Evolutionary conservation across 2,329 filamentous ascomycete species (phyloP), one percentile per base, ranked within the genome.

Genomic region (Colletotrichum lentis): DNA sequence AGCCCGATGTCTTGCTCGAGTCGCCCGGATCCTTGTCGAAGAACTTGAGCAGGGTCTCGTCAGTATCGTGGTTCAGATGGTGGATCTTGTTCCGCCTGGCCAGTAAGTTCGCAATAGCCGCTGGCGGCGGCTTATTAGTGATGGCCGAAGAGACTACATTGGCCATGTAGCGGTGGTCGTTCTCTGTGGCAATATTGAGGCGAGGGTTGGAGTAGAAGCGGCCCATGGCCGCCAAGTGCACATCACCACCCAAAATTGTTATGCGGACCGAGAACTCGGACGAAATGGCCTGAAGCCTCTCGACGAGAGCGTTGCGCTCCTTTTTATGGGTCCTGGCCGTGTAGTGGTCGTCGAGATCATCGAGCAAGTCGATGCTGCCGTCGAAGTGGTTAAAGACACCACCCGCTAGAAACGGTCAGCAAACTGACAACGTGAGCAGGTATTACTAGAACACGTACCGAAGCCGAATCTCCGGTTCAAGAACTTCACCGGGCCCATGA

Each of bases 261-360:
- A 97, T 86, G 61, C 96, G 91, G 20, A 97, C 88, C 2, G 93
- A 97, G 76, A 94, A 96, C 73, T 94, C 91, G 3, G 91, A 90
- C 39, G 94, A 91, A 54, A 98, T 84, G 46, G 89, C 86, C 79
- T 99, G 96, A 46, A 99, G 84, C 72, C 92, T 88, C 73, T 93
- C 87, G 47, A 99, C 84, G 50, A 98, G 83, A 46, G 88, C 84
- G 64, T 89, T 90, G 52, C 95, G 91, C 83, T 98, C 95, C 68
- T 88, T 86, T 80, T 97, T 98, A 84, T 98, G 95, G 58, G 94
- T 93, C 70, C 89, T 89, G 6, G 94, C 93, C 1, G 95, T 97
- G 82, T 97, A 97, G 76, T 99, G 96, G 77, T 99, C 96, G 77
- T 98, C 95, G 22, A 97, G 84, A 73, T 97, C 94, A 76, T 97